Base-by-base conservation (phyloP, 1,284 basidiomycete genomes). In the Fomes fomentarius region DNA sequence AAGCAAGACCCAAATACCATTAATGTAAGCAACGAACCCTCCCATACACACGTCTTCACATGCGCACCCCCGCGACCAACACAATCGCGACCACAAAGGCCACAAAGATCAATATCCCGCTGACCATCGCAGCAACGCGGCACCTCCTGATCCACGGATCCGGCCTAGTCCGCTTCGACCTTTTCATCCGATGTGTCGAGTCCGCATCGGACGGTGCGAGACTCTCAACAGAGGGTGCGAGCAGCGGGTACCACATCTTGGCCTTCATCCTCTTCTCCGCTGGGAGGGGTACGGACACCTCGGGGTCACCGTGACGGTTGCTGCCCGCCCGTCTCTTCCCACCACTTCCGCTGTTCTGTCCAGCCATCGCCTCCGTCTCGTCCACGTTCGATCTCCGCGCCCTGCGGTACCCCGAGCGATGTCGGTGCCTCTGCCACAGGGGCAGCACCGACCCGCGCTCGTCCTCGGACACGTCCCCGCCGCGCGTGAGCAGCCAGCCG, bases 401-500 rank as follows among this genome's bases (percentile, higher is more conserved):
- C 43, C 47, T 52, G n/a, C n/a, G n/a, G n/a, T n/a, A n/a, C 30
- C 47, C 30, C 51, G 52, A 50, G 40, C 52, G 39, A 11, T 47
- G 15, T 19, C 52, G 30, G 8, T 62, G 57, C n/a, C n/a, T n/a
- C n/a, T n/a, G n/a, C 74, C 76, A 78, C 22, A 73, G 49, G 5
- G 76, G 74, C 19, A 72, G 61, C 21, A 72, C 47, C 0, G 66
- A 52, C 55, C 60, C 67, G 17, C 45, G 43, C 34, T 66, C 44
- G 49, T 60, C 43, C 46, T 65, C 57, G 47, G 54, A 54, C 49
- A 55, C 56, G 45, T 64, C 58, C 33, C 63, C 67, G 31, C 54
- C 74, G 70, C 39, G 70, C 68, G 45, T 76, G 55, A 86, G 75
- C 60, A 86, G 78, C 87, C 87, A 89, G 2, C 87, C 87, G 0